A percentile compares a stretch with the other conserved stretches of the same genome.
phyloP scores from a whole-genome alignment of 208 protist genomes.

The Trypanosoma cruzi region DNA sequence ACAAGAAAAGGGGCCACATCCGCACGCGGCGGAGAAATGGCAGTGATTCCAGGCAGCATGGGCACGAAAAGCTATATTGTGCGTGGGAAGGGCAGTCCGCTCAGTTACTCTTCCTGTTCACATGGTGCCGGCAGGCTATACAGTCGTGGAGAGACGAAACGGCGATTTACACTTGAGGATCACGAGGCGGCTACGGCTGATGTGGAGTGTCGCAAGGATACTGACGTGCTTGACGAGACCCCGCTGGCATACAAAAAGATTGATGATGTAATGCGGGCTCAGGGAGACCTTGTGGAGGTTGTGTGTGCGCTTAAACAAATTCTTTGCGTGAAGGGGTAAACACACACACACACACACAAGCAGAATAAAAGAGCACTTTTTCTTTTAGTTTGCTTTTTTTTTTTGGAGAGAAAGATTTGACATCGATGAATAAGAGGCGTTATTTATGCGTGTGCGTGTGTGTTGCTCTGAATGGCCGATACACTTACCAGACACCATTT shows the following conservation, averaged over 20 bases:
- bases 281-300: conserved; percentile 80
- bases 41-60: conserved; percentile 92
- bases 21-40: conserved; percentile 66
- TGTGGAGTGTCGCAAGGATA: conserved; percentile 82
- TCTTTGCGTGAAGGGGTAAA: conserved; percentile 87
- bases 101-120: conserved; percentile 79
- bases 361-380: not conserved
- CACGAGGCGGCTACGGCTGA: conserved; percentile 61
- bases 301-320: conserved; percentile 72
- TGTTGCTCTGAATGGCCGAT: not conserved
- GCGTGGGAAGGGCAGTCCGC: conserved; percentile 69
- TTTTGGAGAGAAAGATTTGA: not conserved
- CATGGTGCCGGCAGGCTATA: conserved; percentile 84
- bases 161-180: conserved; percentile 79
- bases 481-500: not conserved
- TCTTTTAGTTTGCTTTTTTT: conserved; percentile 19
- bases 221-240: conserved; percentile 83
- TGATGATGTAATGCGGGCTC: conserved; percentile 83
- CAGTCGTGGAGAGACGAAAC: conserved; percentile 74
- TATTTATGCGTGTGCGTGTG: not conserved
- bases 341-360: not conserved
- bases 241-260: conserved; percentile 89
- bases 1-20: conserved; percentile 90
- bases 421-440: not conserved
- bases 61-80: conserved; percentile 90